These are phyloP conservation scores for Fusarium concolor DNA, from an alignment of 2,329 filamentous ascomycete genomes.

Conservation along the genomic window DNA sequence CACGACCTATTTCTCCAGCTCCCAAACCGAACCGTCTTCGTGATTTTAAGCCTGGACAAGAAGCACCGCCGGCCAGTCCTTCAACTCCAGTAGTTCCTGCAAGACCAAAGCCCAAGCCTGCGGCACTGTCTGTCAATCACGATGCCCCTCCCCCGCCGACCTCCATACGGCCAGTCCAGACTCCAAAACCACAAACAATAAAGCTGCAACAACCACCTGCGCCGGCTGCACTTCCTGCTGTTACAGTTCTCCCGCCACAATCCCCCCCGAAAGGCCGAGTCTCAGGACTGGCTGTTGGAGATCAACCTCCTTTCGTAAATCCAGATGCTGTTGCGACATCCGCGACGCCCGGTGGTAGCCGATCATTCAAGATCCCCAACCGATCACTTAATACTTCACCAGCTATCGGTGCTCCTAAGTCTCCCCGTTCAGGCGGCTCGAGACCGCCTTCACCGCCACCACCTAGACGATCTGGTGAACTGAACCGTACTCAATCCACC, in stretches of 20 bases:
- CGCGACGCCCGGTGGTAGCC: constrained; percentile 56
- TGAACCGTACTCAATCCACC: constrained; percentile 62
- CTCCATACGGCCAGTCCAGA: constrained; percentile 43
- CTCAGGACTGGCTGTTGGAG: constrained; percentile 51
- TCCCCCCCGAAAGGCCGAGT: constrained; percentile 70
- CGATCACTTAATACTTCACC: constrained; percentile 65
- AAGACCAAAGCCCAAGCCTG: constrained; percentile 47
- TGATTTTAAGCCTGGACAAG: constrained; percentile 55
- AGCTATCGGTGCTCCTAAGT: constrained; percentile 51
- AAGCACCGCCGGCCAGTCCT: constrained; percentile 49
- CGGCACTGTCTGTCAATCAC: constrained; percentile 37
- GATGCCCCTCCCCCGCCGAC: constrained; percentile 41
- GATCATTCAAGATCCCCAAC: constrained; percentile 65
- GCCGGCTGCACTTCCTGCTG: constrained; percentile 66
- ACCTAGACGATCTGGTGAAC: constrained; percentile 70
- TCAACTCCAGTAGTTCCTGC: constrained; percentile 50
- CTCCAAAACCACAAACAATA: constrained; percentile 40
- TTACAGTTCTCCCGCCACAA: constrained; percentile 76
- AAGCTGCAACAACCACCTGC: constrained; percentile 38
- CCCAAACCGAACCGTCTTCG: constrained; percentile 59
- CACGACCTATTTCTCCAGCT: constrained; percentile 53
- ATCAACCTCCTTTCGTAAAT: constrained; percentile 61
- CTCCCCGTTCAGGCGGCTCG: constrained; percentile 60
- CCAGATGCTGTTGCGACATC: constrained; percentile 58
- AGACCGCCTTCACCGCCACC: constrained; percentile 73